Evolutionary conservation across 225 moss, liverwort and hornwort species (phyloP), one percentile per base, ranked within the genome.

Genomic region (Pseudoscleropodium purum): DNA sequence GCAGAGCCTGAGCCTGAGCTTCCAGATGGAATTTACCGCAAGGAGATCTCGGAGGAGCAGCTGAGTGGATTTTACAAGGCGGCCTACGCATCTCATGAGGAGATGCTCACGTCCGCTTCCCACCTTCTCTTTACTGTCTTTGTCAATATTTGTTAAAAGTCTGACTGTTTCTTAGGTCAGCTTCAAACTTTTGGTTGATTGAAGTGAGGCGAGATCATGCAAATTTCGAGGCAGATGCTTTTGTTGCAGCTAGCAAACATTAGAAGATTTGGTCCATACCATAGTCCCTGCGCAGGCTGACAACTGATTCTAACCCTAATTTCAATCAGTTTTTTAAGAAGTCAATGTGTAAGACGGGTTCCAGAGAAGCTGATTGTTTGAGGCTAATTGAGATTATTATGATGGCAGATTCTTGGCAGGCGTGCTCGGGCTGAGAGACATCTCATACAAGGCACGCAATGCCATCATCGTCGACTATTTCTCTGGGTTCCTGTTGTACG

Each of bases 401-500:
- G 57, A 27, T 92, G 92, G 89, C 92, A 94, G 94, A 56, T 93
- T 92, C 84, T 87, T 94, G 91, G 94, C 93, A 83, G 87, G 70
- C 16, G 91, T 93, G 74, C 91, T 94, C 30, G 94, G 93, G 47
- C n/a, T 94, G 91, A 90, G 89, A 77, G 92, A 92, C 37, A 75
- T 92, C 83, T 84, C 88, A 67, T 92, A 90, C 91, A 93, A 93
- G 82, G 93, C 88, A 67, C 92, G 84, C 84, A 93, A 93, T 83
- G 93, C 93, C 79, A 93, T 94, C 67, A 92, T 94, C 85, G 93
- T 92, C 73, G 93, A 94, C 91, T 94, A 93, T 86, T 92, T 94
- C 85, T 94, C 91, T 41, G 92, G 93, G 41, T 94, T 94, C 79
- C 85, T 94, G 24, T 89, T 94, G 94, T 94, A 92, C 73, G 91